phyloP scores from a whole-genome alignment of 495 filamentous ascomycete genomes.

The Lepidopterella palustris region DNA sequence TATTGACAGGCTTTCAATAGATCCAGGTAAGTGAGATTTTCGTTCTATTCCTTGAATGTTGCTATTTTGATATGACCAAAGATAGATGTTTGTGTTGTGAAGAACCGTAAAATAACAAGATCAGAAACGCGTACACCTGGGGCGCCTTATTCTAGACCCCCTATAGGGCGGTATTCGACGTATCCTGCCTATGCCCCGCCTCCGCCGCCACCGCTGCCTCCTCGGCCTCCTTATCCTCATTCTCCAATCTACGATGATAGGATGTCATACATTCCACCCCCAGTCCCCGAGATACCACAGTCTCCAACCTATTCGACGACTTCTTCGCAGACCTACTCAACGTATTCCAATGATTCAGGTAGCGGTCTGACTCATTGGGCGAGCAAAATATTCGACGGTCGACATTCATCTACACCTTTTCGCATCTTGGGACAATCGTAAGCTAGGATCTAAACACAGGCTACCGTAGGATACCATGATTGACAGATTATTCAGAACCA shows the following conservation, averaged over 20 bases:
- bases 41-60: too few species aligned
- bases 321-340: conserved; percentile 25
- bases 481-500: conserved; percentile 36
- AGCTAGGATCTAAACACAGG: conserved; percentile 16
- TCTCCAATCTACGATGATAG: conserved; percentile 22
- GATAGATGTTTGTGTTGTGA: too few species aligned
- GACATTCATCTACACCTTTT: conserved; percentile 40
- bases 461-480: not conserved
- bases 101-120: too few species aligned
- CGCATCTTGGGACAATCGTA: conserved; percentile 40
- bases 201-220: not conserved
- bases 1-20: conserved; percentile 12
- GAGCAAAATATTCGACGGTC: conserved; percentile 42
- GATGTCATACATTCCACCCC: conserved; percentile 28
- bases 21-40: conserved; percentile 15
- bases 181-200: not conserved
- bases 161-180: conserved; percentile 6
- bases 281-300: conserved; percentile 28
- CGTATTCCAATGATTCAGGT: conserved; percentile 21
- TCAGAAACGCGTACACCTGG: not conserved
- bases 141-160: conserved; percentile 9
- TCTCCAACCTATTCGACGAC: conserved; percentile 32
- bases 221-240: not conserved
- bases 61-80: too few species aligned
- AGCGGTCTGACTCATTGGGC: conserved; percentile 46